Evolutionary conservation across 192 early-diverging fungal species (phyloP).

Genomic region (Coemansia sp.): DNA sequence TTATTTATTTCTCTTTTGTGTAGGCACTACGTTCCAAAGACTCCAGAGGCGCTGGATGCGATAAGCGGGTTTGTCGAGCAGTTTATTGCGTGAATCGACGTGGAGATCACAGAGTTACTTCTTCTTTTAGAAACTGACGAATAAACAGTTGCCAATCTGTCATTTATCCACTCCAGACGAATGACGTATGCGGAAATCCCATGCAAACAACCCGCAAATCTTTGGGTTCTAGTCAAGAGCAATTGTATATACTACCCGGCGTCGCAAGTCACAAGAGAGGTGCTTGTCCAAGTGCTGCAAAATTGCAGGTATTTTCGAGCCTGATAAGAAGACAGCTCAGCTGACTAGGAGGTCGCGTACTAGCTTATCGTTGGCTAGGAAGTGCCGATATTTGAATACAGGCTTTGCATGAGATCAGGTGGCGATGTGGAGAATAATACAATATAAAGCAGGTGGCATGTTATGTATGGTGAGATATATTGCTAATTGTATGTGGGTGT

Average conservation of each 20-base stretch:
- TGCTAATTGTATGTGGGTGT: not conserved
- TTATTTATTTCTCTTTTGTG: not conserved
- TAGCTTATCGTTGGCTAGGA: not conserved
- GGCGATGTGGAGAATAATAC: not conserved
- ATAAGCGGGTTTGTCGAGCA: conserved; percentile 31
- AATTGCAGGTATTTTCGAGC: no score
- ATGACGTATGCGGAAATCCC: not conserved
- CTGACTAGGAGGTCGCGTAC: not conserved
- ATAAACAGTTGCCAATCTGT: not conserved
- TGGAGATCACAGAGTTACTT: not conserved
- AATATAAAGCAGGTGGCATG: conserved; percentile 1
- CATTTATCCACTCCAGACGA: not conserved
- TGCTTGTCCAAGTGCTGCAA: not conserved
- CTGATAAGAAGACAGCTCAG: not conserved
- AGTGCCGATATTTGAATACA: not conserved
- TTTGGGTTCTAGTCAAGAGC: no score
- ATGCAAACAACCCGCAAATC: not conserved
- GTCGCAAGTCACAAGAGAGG: not conserved
- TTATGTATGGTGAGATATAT: conserved; percentile 5
- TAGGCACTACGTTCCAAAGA: conserved; percentile 53
- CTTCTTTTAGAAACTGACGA: not conserved
- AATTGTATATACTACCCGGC: not conserved
- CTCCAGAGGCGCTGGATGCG: conserved; percentile 19
- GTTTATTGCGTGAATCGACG: conserved; percentile 1
- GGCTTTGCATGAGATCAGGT: not conserved